A percentile compares a stretch with the other conserved stretches of the same genome.
Evolutionary conservation across 306 rosid species (phyloP).

Genomic region (Phaseolus lunatus): DNA sequence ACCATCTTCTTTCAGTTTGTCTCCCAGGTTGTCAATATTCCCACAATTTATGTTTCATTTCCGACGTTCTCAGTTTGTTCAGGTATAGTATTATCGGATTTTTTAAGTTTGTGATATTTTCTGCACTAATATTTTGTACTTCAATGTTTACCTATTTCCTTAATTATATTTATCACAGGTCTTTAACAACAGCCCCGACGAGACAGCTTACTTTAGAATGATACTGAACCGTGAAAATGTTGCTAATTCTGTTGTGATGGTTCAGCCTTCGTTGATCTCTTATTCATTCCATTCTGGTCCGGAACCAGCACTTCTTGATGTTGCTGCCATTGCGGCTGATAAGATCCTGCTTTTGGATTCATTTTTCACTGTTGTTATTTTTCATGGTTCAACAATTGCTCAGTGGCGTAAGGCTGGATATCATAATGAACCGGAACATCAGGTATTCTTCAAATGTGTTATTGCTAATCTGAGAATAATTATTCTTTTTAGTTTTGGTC

Average conservation of each 20-base stretch:
- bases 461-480: constrained; percentile 12
- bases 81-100: constrained; percentile 57
- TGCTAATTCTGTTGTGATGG: constrained; percentile 94
- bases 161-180: constrained; percentile 61
- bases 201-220: constrained; percentile 98
- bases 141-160: neutral
- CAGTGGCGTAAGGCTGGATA: constrained; percentile 98
- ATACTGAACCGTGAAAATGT: constrained; percentile 93
- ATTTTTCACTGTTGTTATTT: constrained; percentile 86
- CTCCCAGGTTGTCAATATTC: constrained; percentile 95
- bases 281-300: constrained; percentile 93
- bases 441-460: constrained; percentile 57
- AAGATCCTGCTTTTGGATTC: constrained; percentile 89
- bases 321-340: constrained; percentile 93
- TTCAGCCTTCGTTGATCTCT: constrained; percentile 94
- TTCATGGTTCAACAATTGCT: constrained; percentile 97
- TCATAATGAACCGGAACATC: constrained; percentile 88
- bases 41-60: constrained; percentile 96
- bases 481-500: constrained; percentile 1
- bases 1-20: constrained; percentile 92
- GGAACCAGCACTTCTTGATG: constrained; percentile 96
- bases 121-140: constrained; percentile 20
- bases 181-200: constrained; percentile 98
- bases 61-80: constrained; percentile 98
- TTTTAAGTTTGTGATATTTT: constrained; percentile 43